A percentile compares a stretch with the other conserved stretches of the same genome.
These are phyloP conservation scores for Spiraea crenata DNA, from an alignment of 331 rosid species.

Conservation along the genomic window DNA sequence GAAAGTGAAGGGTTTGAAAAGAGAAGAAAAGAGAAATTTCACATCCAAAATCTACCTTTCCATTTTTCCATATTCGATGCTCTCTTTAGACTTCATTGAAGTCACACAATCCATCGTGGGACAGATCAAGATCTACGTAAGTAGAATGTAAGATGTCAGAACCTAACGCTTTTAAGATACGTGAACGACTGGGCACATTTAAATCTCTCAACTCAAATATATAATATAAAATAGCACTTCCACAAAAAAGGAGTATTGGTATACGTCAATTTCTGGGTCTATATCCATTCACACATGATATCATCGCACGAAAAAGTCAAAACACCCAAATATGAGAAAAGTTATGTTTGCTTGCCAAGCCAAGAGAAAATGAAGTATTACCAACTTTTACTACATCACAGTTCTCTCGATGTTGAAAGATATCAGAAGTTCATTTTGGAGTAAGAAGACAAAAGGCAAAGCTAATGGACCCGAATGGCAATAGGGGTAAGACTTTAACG, in stretches of 20 bases:
- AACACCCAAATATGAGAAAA: no score
- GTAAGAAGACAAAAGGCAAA: neutral
- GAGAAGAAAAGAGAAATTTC: neutral
- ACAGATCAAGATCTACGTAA: slow-evolving; percentile 3
- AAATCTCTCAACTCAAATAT: neutral
- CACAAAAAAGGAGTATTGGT: no score
- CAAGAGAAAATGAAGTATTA: no score
- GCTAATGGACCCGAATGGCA: neutral
- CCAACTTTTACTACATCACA: no score
- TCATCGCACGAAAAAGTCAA: no score
- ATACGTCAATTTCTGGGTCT: no score
- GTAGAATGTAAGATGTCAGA: neutral
- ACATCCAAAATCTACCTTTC: slow-evolving; percentile 8
- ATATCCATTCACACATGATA: no score
- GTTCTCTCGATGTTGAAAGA: no score
- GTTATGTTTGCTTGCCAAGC: no score
- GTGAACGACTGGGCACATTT: neutral
- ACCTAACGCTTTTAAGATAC: no score
- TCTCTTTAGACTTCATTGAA: slow-evolving; percentile 7
- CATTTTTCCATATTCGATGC: neutral
- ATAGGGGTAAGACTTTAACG: neutral
- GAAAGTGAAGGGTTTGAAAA: no score
- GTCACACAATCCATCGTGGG: slow-evolving; percentile 18
- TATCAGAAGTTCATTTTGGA: no score
- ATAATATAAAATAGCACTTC: neutral